phyloP scores from a whole-genome alignment of 2,329 filamentous ascomycete genomes.

The Fusarium anthophilum region DNA sequence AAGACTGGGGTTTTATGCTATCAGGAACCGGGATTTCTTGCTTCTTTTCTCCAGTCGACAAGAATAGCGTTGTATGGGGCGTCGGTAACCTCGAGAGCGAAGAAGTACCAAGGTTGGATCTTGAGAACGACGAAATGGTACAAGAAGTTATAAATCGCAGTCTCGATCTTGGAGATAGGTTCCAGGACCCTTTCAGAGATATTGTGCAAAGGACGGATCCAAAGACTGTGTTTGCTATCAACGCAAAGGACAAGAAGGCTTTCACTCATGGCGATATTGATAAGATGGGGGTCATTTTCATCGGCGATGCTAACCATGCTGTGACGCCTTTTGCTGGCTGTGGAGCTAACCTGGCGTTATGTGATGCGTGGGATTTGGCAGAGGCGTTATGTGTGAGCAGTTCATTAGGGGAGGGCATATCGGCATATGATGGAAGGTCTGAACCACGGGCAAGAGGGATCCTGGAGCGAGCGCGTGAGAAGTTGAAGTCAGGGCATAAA shows the following conservation, averaged over 20 bases:
- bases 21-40: constrained; percentile 52
- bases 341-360: constrained; percentile 59
- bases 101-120: constrained; percentile 18
- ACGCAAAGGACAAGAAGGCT: constrained; percentile 55
- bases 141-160: constrained; percentile 46
- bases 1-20: constrained; percentile 54
- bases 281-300: constrained; percentile 51
- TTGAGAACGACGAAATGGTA: constrained; percentile 31
- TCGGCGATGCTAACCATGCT: constrained; percentile 62
- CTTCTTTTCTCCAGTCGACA: constrained; percentile 57
- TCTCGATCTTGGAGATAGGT: constrained; percentile 45
- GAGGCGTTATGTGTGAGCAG: constrained; percentile 46
- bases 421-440: constrained; percentile 49
- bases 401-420: constrained; percentile 42
- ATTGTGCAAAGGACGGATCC: constrained; percentile 53
- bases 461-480: constrained; percentile 36
- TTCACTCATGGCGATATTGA: constrained; percentile 49
- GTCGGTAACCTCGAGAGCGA: constrained; percentile 48
- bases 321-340: constrained; percentile 60
- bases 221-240: constrained; percentile 50
- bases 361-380: constrained; percentile 58
- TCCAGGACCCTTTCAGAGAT: constrained; percentile 52
- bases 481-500: constrained; percentile 38
- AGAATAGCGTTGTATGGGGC: constrained; percentile 53
- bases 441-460: constrained; percentile 47